phyloP scores from a whole-genome alignment of 108 stramenopile genomes.

The Tribonema minus region DNA sequence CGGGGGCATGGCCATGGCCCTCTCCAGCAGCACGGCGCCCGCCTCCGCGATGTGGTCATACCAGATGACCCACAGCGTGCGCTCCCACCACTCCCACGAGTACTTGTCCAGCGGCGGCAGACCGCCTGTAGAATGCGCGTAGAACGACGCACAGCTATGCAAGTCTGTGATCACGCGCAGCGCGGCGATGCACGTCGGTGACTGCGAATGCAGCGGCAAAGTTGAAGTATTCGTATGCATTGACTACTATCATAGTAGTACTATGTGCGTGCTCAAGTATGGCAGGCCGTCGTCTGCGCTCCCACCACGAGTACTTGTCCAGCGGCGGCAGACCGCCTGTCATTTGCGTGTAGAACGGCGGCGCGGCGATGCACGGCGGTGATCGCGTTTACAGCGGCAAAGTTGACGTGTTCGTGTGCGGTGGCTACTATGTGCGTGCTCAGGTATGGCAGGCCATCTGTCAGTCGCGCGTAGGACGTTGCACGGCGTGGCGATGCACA shows the following conservation, averaged over 20 bases:
- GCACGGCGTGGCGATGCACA: too few species aligned
- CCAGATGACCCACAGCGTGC: slow-evolving; percentile 23
- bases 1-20: slow-evolving; percentile 8
- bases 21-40: slow-evolving; percentile 17
- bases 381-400: too few species aligned
- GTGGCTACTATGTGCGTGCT: too few species aligned
- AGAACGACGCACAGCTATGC: neutral
- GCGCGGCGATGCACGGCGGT: too few species aligned
- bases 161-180: neutral
- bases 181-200: too few species aligned
- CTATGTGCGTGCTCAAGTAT: neutral
- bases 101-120: slow-evolving; percentile 25
- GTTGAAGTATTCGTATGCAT: too few species aligned
- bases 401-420: too few species aligned
- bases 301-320: neutral
- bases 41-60: slow-evolving; percentile 11
- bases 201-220: too few species aligned
- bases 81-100: slow-evolving; percentile 28
- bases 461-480: neutral
- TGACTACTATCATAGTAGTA: too few species aligned
- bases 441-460: neutral
- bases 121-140: neutral
- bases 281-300: neutral
- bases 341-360: neutral
- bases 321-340: slow-evolving; percentile 1